Evolutionary conservation across 2,329 filamentous ascomycete species (phyloP).

Genomic region (Volutella citrinella): DNA sequence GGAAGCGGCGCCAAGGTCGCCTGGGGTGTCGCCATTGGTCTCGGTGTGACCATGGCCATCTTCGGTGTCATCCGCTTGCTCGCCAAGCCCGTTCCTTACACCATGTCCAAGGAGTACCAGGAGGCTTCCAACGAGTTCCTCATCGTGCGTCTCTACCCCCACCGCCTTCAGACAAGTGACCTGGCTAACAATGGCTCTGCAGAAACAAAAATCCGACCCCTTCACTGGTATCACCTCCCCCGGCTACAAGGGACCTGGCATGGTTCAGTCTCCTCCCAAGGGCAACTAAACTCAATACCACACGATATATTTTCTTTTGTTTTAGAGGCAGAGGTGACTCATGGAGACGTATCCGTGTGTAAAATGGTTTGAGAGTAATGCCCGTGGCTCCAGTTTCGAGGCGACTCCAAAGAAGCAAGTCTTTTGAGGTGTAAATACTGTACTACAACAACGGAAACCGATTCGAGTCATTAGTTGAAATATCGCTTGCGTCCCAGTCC

Average conservation of each 20-base stretch:
- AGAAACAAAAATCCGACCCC: slow-evolving; percentile 83
- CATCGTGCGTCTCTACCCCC: slow-evolving; percentile 58
- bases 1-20: slow-evolving; percentile 81
- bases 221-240: slow-evolving; percentile 79
- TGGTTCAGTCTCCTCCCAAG: slow-evolving; percentile 68
- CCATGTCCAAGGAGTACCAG: slow-evolving; percentile 97
- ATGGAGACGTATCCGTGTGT: slow-evolving; percentile 33
- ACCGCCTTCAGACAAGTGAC: neutral
- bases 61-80: slow-evolving; percentile 72
- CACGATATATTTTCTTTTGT: slow-evolving; percentile 31
- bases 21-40: slow-evolving; percentile 66
- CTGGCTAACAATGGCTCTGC: slow-evolving; percentile 23
- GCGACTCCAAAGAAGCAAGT: slow-evolving; percentile 28
- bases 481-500: slow-evolving; percentile 15
- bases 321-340: slow-evolving; percentile 31
- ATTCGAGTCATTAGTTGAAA: slow-evolving; percentile 31
- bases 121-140: slow-evolving; percentile 92
- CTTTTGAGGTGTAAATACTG: slow-evolving; percentile 40
- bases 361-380: slow-evolving; percentile 31
- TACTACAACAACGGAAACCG: slow-evolving; percentile 39
- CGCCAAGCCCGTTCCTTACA: slow-evolving; percentile 70
- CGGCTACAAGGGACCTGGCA: slow-evolving; percentile 74
- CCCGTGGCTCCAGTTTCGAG: slow-evolving; percentile 27
- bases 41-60: slow-evolving; percentile 64
- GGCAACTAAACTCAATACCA: slow-evolving; percentile 38